These are phyloP conservation scores for Ascochyta pisi DNA, from an alignment of 2,329 filamentous ascomycete species.

Conservation along the genomic window DNA sequence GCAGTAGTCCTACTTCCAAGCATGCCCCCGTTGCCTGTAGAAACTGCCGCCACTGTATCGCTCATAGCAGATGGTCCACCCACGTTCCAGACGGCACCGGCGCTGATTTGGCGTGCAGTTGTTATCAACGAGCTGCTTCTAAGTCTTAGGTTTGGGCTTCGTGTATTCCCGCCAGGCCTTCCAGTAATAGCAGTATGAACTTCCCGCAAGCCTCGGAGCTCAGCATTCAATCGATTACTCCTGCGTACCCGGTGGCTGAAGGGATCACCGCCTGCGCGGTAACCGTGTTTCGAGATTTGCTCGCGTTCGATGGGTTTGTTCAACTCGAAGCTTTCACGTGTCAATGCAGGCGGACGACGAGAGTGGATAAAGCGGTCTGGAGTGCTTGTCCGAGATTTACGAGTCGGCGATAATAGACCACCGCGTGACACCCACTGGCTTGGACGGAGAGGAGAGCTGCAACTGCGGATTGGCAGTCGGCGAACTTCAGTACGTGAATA, in stretches of 20 bases:
- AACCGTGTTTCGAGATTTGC: conserved; percentile 56
- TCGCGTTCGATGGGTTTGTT: conserved; percentile 57
- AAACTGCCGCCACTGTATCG: conserved; percentile 57
- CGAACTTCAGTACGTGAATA: background rate
- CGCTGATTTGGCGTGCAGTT: conserved; percentile 60
- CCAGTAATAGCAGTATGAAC: conserved; percentile 38
- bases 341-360: conserved; percentile 51
- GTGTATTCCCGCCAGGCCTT: conserved; percentile 26
- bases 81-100: conserved; percentile 77
- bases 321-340: conserved; percentile 59
- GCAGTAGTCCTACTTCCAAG: conserved; percentile 76
- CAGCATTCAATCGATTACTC: conserved; percentile 42
- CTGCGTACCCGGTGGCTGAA: conserved; percentile 56
- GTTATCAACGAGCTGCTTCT: conserved; percentile 31
- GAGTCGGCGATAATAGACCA: conserved; percentile 27
- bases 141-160: conserved; percentile 27
- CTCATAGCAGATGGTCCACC: conserved; percentile 70
- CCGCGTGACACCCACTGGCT: conserved; percentile 41
- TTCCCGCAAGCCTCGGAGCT: conserved; percentile 42
- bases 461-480: conserved; percentile 27
- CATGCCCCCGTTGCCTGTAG: conserved; percentile 69
- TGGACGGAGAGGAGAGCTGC: conserved; percentile 42
- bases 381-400: conserved; percentile 38
- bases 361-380: conserved; percentile 67
- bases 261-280: conserved; percentile 57